These are phyloP conservation scores for Petunia hybrid DNA, from an alignment of 305 asterid genomes.

Conservation along the genomic window DNA sequence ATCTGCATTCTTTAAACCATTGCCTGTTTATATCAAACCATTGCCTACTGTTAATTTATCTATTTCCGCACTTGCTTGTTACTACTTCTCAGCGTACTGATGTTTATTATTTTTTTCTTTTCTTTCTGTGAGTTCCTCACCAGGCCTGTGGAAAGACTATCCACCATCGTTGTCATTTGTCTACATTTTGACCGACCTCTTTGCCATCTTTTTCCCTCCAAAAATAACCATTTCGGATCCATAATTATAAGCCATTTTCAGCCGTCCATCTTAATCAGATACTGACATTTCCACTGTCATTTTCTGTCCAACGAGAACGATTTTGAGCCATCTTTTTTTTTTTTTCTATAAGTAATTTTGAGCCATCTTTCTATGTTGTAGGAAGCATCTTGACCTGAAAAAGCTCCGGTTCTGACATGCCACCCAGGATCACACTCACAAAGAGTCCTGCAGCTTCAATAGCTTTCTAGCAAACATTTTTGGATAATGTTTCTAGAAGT, in stretches of 20 bases:
- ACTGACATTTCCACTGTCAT: background rate
- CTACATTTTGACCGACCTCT: background rate
- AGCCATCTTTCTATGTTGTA: constrained; percentile 14
- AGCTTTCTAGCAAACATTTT: background rate
- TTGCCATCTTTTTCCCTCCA: background rate
- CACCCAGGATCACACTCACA: background rate
- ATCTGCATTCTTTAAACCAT: background rate
- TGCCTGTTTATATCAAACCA: background rate
- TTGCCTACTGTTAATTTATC: no score
- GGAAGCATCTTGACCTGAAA: constrained; percentile 27
- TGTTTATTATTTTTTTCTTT: background rate
- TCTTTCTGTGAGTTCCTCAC: background rate
- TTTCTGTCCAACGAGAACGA: background rate
- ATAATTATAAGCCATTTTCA: background rate
- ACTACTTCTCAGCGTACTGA: background rate
- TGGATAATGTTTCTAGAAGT: background rate
- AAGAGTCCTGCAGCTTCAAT: background rate
- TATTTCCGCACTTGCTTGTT: background rate
- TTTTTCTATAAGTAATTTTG: background rate
- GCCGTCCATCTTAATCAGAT: background rate
- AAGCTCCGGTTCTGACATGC: background rate
- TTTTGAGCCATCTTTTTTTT: constrained; percentile 13
- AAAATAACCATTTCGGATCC: background rate
- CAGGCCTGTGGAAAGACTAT: background rate
- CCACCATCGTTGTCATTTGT: background rate